phyloP scores from a whole-genome alignment of 306 rosid genomes.

The Ammopiptanthus mongolicus region DNA sequence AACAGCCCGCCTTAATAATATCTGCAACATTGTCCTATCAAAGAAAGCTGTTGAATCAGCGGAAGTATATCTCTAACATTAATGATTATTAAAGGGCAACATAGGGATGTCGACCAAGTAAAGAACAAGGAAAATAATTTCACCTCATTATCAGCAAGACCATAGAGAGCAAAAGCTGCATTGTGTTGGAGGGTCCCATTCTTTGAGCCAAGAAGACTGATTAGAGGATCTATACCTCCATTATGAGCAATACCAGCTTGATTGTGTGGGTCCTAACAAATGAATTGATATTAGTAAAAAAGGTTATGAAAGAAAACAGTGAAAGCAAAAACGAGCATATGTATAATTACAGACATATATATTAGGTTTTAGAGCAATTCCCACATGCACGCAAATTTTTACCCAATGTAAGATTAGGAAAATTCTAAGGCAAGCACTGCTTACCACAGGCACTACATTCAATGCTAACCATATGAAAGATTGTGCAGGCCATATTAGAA shows the following conservation, averaged over 20 bases:
- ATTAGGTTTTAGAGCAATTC: too few relatives aligned
- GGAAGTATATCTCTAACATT: neutral
- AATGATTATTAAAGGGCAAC: constrained; percentile 16
- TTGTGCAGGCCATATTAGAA: neutral
- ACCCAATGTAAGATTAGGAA: neutral
- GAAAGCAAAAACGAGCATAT: neutral
- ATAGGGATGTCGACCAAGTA: neutral
- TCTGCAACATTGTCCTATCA: constrained; percentile 74
- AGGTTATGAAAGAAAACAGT: neutral
- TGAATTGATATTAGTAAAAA: neutral
- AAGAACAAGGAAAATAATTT: constrained; percentile 25
- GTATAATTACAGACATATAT: neutral
- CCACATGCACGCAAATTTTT: too few relatives aligned
- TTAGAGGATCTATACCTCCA: constrained; percentile 75
- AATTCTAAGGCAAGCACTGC: neutral
- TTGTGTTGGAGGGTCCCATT: constrained; percentile 49
- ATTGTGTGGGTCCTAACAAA: constrained; percentile 70
- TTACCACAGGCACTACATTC: neutral
- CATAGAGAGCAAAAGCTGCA: constrained; percentile 59
- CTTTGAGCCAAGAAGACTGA: constrained; percentile 51
- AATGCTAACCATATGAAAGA: too few relatives aligned
- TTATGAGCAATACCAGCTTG: constrained; percentile 89
- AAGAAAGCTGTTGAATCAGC: constrained; percentile 28
- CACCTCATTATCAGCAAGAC: constrained; percentile 90
- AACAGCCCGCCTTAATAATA: constrained; percentile 77